A percentile compares a stretch with the other conserved stretches of the same genome.
These are phyloP conservation scores for Moniliella sp. DNA, from an alignment of 1,284 basidiomycete genomes.

Conservation along the genomic window DNA sequence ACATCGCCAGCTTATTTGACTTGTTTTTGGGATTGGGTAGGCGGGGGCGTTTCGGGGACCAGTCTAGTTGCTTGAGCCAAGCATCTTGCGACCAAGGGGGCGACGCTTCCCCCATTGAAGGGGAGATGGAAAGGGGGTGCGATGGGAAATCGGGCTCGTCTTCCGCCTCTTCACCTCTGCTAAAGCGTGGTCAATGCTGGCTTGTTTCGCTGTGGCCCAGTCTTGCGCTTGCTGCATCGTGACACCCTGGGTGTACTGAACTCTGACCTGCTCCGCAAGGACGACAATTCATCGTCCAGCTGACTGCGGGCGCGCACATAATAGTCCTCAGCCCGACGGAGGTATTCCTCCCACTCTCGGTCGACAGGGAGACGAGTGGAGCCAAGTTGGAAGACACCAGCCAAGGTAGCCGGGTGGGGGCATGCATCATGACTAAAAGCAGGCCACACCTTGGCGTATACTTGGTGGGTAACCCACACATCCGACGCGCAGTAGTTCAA, in stretches of 20 bases:
- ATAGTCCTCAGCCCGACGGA: slow-evolving; percentile 53
- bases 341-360: slow-evolving; percentile 63
- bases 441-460: slow-evolving; percentile 61
- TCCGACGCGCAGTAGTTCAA: slow-evolving; percentile 73
- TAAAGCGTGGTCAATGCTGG: too few relatives aligned
- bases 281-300: slow-evolving; percentile 49
- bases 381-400: slow-evolving; percentile 75
- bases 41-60: slow-evolving; percentile 87
- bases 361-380: slow-evolving; percentile 77
- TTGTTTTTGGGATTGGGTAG: too few relatives aligned
- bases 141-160: too few relatives aligned
- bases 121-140: too few relatives aligned
- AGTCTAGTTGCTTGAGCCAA: slow-evolving; percentile 80
- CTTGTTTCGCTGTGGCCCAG: slow-evolving; percentile 36
- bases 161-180: too few relatives aligned
- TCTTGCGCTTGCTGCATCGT: slow-evolving; percentile 18
- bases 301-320: slow-evolving; percentile 54
- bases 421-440: slow-evolving; percentile 54
- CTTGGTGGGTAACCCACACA: slow-evolving; percentile 60
- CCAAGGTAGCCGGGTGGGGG: slow-evolving; percentile 77
- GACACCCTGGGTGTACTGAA: slow-evolving; percentile 12
- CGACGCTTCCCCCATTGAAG: too few relatives aligned
- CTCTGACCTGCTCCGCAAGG: slow-evolving; percentile 44
- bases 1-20: not conserved
- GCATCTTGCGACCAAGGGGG: too few relatives aligned